Conservation (phyloP, 352 stramenopile genomes). For the Phytophthora hybrid region DNA sequence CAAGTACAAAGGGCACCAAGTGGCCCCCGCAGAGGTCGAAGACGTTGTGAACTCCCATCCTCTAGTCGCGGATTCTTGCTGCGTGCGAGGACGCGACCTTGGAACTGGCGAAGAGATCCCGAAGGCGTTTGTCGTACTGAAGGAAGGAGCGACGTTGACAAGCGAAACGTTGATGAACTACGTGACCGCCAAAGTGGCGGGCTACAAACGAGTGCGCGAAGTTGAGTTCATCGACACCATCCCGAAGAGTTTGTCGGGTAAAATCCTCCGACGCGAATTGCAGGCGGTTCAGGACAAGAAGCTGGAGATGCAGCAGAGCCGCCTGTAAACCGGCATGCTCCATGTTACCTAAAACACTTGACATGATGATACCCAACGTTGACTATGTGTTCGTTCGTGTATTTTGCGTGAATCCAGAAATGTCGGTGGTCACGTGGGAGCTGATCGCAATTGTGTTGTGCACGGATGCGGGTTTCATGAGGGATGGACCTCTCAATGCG, state of each 20-base stretch:
- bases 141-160: constrained; percentile 38
- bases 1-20: constrained; percentile 93
- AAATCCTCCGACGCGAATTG: constrained; percentile 89
- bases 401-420: background rate
- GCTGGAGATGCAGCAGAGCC: constrained; percentile 36
- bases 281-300: constrained; percentile 49
- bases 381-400: background rate
- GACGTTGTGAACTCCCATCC: constrained; percentile 86
- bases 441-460: constrained; percentile 4
- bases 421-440: constrained; percentile 3
- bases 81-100: constrained; percentile 60
- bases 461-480: background rate
- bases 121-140: constrained; percentile 91
- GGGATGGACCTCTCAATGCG: background rate
- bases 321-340: constrained; percentile 6
- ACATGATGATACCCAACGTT: background rate
- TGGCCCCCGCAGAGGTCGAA: constrained; percentile 93
- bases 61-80: constrained; percentile 76
- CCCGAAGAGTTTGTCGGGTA: constrained; percentile 90
- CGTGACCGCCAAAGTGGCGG: constrained; percentile 80
- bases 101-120: constrained; percentile 84
- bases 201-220: constrained; percentile 89
- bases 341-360: background rate
- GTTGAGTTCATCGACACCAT: constrained; percentile 90
- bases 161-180: constrained; percentile 50